Base-by-base conservation (phyloP, 225 moss, liverwort and hornwort species). In the Climacium dendroides region DNA sequence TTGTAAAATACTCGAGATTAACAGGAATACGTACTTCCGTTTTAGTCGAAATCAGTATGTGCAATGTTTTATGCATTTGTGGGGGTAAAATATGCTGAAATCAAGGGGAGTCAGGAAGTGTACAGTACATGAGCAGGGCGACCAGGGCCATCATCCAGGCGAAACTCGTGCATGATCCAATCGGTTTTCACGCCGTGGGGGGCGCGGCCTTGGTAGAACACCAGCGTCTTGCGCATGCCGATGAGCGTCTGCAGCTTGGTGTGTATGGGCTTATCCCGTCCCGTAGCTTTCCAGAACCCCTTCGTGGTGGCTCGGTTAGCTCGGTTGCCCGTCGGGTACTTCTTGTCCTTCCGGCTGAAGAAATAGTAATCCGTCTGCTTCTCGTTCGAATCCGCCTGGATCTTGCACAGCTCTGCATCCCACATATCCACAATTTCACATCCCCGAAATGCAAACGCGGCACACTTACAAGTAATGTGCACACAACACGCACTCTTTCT, bases 251-350 rank as follows among this genome's bases (percentile, higher is more conserved):
- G 93, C 61, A 96, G 84, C 92, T 89, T 91, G 55, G 92, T 91
- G 89, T 91, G 91, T 73, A 97, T 97, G 50, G 93, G 93, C 47
- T 97, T 97, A 89, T 97, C 97, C 13, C 97, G 94, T 17, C 97
- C 97, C 5, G 97, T 97, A 4, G 97, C 97, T 87, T 97, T 97
- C 97, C 96, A 97, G 88, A 97, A 97, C 8, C 97, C 97, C 85
- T 87, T 83, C 35, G 90, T 91, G 19, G 97, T 96, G 76, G 97
- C 97, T 22, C 97, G 90, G 88, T 97, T 97, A 10, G 95, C 92
- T 16, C 97, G 94, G 79, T 93, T 95, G 58, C 97, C 97, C 10
- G 94, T 94, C 5, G 95, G 96, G 81, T 97, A 97, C 89, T 97
- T 97, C 85, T 93, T 93, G 86, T 96, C 97, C 87, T 95, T 96